These are phyloP conservation scores for Microbotryum scabiosae DNA, from an alignment of 1,284 basidiomycete genomes.

Conservation along the genomic window DNA sequence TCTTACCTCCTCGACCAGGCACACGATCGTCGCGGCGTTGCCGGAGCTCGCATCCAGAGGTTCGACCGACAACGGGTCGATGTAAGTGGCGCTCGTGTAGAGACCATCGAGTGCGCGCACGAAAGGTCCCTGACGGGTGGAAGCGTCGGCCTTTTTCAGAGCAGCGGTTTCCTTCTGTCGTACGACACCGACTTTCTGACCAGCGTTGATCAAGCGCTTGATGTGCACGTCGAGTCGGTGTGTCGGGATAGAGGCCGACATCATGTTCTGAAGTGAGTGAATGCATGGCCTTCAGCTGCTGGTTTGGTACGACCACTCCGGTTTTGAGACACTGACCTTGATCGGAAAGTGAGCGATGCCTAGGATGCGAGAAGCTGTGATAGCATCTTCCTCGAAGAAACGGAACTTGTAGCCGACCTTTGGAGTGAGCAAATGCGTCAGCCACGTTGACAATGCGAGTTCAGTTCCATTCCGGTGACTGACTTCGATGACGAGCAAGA, in stretches of 20 bases:
- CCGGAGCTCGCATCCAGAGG: slow-evolving; percentile 25
- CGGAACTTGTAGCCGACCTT: slow-evolving; percentile 23
- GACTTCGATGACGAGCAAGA: slow-evolving; percentile 32
- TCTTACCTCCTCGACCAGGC: slow-evolving; percentile 56
- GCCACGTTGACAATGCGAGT: neutral
- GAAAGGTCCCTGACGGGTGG: slow-evolving; percentile 64
- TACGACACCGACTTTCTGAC: slow-evolving; percentile 84
- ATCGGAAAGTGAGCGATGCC: slow-evolving; percentile 27
- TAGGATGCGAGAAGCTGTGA: slow-evolving; percentile 21
- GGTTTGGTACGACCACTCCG: neutral
- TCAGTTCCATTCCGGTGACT: slow-evolving; percentile 27
- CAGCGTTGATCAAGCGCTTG: slow-evolving; percentile 79
- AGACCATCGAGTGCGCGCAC: slow-evolving; percentile 47
- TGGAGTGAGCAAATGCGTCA: neutral
- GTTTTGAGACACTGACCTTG: neutral
- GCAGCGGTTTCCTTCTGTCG: slow-evolving; percentile 92
- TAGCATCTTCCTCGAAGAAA: slow-evolving; percentile 34
- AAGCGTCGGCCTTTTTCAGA: neutral
- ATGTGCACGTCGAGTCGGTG: slow-evolving; percentile 69
- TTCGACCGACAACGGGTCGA: slow-evolving; percentile 61
- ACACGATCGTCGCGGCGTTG: slow-evolving; percentile 39
- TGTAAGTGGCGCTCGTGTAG: slow-evolving; percentile 49
- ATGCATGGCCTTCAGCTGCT: neutral
- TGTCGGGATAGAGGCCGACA: slow-evolving; percentile 20
- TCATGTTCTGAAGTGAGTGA: slow-evolving; percentile 16